Conservation (phyloP, 257 asterid genomes). For the Przewalskia tangutica region DNA sequence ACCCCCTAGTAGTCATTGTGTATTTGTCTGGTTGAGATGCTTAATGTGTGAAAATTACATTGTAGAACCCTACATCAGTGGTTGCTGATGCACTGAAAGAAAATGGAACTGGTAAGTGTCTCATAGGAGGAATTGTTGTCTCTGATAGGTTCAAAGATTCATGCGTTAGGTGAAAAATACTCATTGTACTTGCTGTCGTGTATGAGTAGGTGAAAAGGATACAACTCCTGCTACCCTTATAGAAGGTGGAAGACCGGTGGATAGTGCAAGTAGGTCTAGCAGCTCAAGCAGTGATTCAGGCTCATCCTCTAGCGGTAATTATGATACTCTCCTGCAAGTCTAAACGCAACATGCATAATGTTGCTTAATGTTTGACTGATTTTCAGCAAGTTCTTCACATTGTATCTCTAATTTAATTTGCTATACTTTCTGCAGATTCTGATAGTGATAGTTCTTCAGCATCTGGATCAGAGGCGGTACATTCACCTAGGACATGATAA, state of each 20-base stretch:
- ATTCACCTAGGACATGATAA: conserved; percentile 39
- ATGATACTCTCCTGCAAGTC: not conserved
- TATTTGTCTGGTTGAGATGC: not conserved
- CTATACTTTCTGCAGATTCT: conserved; percentile 41
- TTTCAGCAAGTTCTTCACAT: not conserved
- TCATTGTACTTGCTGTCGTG: not conserved
- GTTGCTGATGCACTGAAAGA: conserved; percentile 5
- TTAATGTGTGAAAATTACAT: not conserved
- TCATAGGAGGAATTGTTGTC: not conserved
- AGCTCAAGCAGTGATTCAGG: conserved; percentile 96
- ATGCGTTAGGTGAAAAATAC: not conserved
- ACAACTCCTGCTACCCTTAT: conserved; percentile 18
- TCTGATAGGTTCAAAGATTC: not conserved
- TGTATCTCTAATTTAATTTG: not conserved
- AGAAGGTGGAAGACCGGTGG: conserved; percentile 35
- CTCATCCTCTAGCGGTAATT: conserved; percentile 73
- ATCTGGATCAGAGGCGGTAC: conserved; percentile 54
- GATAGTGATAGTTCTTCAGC: conserved; percentile 74
- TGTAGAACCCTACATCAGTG: not conserved
- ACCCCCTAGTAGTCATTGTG: not conserved
- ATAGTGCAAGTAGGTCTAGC: conserved; percentile 53
- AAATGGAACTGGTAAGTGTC: conserved; percentile 6
- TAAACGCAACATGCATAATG: not conserved
- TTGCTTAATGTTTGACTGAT: not conserved
- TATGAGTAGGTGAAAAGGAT: conserved; percentile 30